Base-by-base conservation (phyloP, 108 stramenopile genomes). In the Fistulifera solaris region DNA sequence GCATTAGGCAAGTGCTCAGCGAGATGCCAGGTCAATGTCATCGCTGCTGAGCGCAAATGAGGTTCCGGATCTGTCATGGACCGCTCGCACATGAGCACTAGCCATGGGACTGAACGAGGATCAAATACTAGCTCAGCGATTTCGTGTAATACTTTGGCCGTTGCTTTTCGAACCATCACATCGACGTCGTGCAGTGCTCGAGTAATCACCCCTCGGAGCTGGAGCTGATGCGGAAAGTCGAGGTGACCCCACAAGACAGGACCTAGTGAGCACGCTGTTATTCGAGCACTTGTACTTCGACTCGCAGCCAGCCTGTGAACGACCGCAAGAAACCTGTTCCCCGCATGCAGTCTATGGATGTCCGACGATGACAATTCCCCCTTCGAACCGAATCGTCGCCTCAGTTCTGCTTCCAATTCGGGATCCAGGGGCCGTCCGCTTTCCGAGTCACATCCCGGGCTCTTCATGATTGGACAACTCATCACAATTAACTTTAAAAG, bases 1-100 rank as follows among this genome's bases (percentile, higher is more conserved):
- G 89, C 85, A 56, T 92, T 92, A 3, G 89, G 89, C n/a, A 92
- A 59, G 63, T 92, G 90, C 41, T 93, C 90, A 4, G 87, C 86
- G 40, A 93, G 59, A 69, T 88, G 86, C 85, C 86, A 93, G 13
- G 87, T 88, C 52, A 93, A 55, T 4, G 86, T 88, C 90, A 88
- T 93, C 16, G 90, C 90, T 2, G 87, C 90, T 5, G 87, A 83
- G 11, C 90, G 71, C 21, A 93, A 56, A 23, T 83, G 83, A 4
- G 89, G 85, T 54, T 92, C 91, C 24, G 92, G 92, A 72, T 94
- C 92, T 17, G 85, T 94, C 88, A 94, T 89, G 27, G 81, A 83
- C 2, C 92, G 75, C 70, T 94, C 92, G 49, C 85, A 85, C 92
- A 94, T 94, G 40, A 94, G 63, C 7, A 94, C 88, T 25, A 89